Base-by-base conservation (phyloP, 2,329 filamentous ascomycete genomes). In the Macrophomina phaseolina region DNA sequence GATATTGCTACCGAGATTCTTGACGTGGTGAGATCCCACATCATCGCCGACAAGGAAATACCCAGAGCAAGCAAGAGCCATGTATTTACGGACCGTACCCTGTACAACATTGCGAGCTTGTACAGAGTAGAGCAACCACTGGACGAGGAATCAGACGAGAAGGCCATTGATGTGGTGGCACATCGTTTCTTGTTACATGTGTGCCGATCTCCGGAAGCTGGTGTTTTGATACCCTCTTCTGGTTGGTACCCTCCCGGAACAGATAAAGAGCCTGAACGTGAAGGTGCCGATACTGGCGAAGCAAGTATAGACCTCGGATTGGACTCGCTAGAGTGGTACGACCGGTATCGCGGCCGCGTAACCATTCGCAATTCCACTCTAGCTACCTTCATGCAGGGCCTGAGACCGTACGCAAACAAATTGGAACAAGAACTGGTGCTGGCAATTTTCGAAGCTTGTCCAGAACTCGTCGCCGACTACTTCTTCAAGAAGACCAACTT, bases 381-480 rank as follows among this genome's bases (percentile, higher is more conserved):
- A 3, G 90, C 92, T 14, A 89, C 92, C 42, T 93, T 98, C 70
- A 84, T 92, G 1, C 89, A 91, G 70, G 90, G 85, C 51, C 84
- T 99, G 64, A 89, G 92, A 6, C 94, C 95, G 6, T 94, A 96
- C 84, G 90, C 91, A 36, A 93, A 89, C 78, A 84, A 87, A 40
- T 87, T 90, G 68, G 94, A 99, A 74, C 91, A 90, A 71, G 90
- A 97, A 71, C 85, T 99, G 9, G 80, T 97, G 1, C 81, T 94
- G 4, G 85, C 89, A 3, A 93, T 97, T 40, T 97, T 99, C 75
- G 85, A 84, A 69, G 87, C 87, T 7, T 92, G 91, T 0, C 94
- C 96, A 0, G 95, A 98, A 78, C 84, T 98, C 3, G 87, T 97
- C 1, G 91, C 93, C 51, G 89, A 93, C 73, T 99, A 96, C 77